Conservation (phyloP, 139 green algal species). For the Diplosphaera chodatii region DNA sequence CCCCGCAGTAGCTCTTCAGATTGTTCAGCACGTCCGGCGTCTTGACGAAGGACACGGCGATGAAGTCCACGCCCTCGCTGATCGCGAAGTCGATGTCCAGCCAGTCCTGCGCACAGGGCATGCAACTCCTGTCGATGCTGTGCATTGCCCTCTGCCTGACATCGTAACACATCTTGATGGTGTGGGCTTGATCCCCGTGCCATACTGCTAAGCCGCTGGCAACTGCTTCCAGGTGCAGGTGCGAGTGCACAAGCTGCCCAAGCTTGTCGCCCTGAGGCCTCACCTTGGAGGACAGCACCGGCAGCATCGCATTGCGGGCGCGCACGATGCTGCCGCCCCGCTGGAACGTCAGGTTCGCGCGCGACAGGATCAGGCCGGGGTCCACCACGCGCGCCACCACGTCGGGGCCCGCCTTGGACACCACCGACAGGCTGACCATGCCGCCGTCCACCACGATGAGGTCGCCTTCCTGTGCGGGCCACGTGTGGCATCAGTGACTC, state of each 20-base stretch:
- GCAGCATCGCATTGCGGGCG: slow-evolving; percentile 64
- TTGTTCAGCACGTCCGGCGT: slow-evolving; percentile 71
- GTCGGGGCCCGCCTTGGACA: slow-evolving; percentile 62
- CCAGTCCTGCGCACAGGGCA: slow-evolving; percentile 79
- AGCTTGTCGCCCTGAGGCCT: no score
- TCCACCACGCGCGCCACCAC: slow-evolving; percentile 58
- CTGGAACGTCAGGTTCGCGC: slow-evolving; percentile 73
- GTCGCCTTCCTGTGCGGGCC: no score
- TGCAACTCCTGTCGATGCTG: no score
- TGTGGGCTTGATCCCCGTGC: no score
- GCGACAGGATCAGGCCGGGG: slow-evolving; percentile 71
- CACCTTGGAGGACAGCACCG: slow-evolving; percentile 70
- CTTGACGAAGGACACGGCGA: slow-evolving; percentile 77
- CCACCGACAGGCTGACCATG: slow-evolving; percentile 77
- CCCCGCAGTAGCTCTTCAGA: slow-evolving; percentile 61
- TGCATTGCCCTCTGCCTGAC: no score
- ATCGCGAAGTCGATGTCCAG: slow-evolving; percentile 84
- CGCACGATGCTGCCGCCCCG: slow-evolving; percentile 53
- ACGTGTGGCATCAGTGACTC: no score
- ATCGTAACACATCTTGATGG: no score
- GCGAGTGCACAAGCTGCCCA: no score
- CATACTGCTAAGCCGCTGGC: no score
- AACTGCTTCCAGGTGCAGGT: no score
- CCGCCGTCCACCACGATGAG: slow-evolving; percentile 77
- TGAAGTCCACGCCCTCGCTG: slow-evolving; percentile 56